Conservation (phyloP, 495 filamentous ascomycete genomes). For the Bryoglossum gracile region DNA sequence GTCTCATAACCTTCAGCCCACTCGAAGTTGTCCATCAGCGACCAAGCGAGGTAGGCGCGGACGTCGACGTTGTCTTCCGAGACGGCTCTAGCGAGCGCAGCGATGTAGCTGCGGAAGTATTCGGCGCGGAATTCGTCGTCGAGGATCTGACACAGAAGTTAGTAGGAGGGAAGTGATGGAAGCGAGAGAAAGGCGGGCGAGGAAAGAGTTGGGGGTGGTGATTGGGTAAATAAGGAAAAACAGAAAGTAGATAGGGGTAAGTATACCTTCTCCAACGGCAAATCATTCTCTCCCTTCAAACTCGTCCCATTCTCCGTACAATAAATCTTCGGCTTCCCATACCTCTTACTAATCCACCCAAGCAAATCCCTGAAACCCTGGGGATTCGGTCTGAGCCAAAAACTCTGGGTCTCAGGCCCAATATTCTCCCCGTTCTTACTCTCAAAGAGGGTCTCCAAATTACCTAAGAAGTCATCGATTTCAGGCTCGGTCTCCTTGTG, state of each 20-base stretch:
- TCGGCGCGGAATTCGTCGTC: conserved; percentile 68
- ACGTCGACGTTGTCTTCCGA: conserved; percentile 64
- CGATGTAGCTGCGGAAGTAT: conserved; percentile 68
- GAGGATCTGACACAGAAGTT: no score
- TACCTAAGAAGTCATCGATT: conserved; percentile 59
- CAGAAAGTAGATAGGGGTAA: no score
- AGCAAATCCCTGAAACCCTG: conserved; percentile 69
- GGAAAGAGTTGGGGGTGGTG: no score
- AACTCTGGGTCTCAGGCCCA: conserved; percentile 66
- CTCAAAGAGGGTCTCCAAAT: conserved; percentile 59
- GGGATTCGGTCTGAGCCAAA: conserved; percentile 66
- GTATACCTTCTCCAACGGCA: conserved; percentile 56
- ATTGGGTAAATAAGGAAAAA: no score
- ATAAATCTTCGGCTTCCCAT: conserved; percentile 66
- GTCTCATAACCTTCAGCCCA: conserved; percentile 79
- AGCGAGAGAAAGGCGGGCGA: no score
- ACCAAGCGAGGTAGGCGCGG: conserved; percentile 71
- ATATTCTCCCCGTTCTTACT: conserved; percentile 63
- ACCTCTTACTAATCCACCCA: conserved; percentile 72
- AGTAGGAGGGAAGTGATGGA: no score
- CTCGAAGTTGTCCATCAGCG: conserved; percentile 67
- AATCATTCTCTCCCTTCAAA: conserved; percentile 70
- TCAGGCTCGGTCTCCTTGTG: conserved; percentile 53
- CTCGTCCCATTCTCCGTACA: conserved; percentile 79
- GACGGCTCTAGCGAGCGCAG: conserved; percentile 61